Evolutionary conservation across 2,329 filamentous ascomycete genomes (phyloP), one percentile per base, ranked within the genome.

Genomic region (Fusarium stilboides): DNA sequence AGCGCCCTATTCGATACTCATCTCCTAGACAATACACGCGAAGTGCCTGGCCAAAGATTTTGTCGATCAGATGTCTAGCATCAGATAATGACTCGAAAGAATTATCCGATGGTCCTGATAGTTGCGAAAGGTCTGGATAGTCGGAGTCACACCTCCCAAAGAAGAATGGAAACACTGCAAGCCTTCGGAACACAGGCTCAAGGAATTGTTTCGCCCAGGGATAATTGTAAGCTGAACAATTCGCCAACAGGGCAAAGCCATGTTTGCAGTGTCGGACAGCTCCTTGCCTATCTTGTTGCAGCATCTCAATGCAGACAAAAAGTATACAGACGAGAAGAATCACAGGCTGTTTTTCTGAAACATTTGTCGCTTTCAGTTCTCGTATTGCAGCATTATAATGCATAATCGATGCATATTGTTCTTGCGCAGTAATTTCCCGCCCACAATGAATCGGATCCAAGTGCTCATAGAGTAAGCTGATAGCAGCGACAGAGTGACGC

Each of bases 211-310:
- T 37, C 14, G 44, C 50, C 54, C 54, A 57, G 8, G 13, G 17
- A 26, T 57, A 42, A 20, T 37, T 28, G 26, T 9, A 28, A 28
- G 26, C 44, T 8, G 17, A 14, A 17, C 54, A 50, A 14, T 57
- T 22, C 9, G 36, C 28, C 14, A 57, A 44, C 44, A 57, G 33
- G 12, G 36, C 20, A 6, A 57, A 42, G 26, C 54, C 54, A 31
- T 57, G 54, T n/a, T 57, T 57, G 44, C 54, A 57, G 10, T 57
- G 54, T 34, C 24, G 37, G 9, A 57, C 40, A 14, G 54, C 54
- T 8, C 24, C 26, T 19, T 57, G 24, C 7, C 28, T 45, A 28
- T 50, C 42, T 26, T 44, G 50, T 10, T 43, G 54, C 13, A 57
- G 7, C 26, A 57, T 34, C 20, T 57, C 54, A 28, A 57, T 57